Conservation (phyloP, 208 protist species). For the Vickermania ingenoplastis region DNA sequence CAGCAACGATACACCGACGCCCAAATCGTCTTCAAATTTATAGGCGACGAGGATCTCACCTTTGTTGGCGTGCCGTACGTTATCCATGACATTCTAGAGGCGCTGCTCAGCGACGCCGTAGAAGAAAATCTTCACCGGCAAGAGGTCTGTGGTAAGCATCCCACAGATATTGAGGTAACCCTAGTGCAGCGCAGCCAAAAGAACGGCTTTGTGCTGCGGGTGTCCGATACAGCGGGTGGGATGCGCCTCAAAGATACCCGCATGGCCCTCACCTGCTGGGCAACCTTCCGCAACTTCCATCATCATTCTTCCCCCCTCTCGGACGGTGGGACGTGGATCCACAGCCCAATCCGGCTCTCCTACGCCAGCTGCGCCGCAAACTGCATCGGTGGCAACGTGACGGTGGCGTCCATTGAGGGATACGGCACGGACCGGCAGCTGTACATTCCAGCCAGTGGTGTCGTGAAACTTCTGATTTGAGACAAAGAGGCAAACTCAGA, state of each 20-base stretch:
- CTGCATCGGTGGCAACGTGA: conserved; percentile 48
- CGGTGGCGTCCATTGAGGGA: conserved; percentile 49
- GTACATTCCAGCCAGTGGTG: conserved; percentile 35
- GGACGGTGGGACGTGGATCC: conserved; percentile 33
- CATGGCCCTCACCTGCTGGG: conserved; percentile 39
- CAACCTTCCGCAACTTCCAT: conserved; percentile 25
- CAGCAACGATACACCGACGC: conserved; percentile 28
- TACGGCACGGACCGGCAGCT: conserved; percentile 64
- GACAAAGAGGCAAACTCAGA: no score
- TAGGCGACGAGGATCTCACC: conserved; percentile 24
- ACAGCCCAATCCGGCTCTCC: conserved; percentile 48
- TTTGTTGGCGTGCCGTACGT: conserved; percentile 63
- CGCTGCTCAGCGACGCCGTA: conserved; percentile 60
- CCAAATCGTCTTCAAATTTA: conserved; percentile 42
- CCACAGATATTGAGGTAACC: conserved; percentile 46
- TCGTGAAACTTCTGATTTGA: conserved; percentile 3
- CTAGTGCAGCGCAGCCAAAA: conserved; percentile 22
- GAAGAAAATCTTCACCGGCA: conserved; percentile 38
- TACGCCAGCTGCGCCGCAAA: conserved; percentile 45
- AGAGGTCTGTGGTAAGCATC: conserved; percentile 34
- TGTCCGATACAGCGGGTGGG: conserved; percentile 65
- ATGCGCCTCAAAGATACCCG: conserved; percentile 30
- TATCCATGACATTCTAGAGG: conserved; percentile 52
- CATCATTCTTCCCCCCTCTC: conserved; percentile 6
- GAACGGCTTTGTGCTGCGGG: conserved; percentile 40